Percentiles rank a stretch among this genome's conserved stretches.
Evolutionary conservation across 2,329 filamentous ascomycete species (phyloP).

Genomic region (Macroventuria anomochaeta): DNA sequence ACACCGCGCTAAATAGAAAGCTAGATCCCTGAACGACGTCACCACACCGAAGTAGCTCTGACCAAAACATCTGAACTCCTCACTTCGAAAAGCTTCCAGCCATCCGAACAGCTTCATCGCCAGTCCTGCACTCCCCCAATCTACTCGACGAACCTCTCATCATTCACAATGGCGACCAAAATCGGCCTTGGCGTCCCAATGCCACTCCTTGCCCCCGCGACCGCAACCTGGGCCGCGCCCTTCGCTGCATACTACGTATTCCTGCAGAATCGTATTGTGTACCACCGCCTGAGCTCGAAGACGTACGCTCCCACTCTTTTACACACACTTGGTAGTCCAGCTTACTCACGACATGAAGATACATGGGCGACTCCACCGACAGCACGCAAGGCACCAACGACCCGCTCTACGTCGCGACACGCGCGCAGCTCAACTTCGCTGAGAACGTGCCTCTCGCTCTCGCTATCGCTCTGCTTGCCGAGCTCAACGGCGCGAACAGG

Average conservation of each 20-base stretch:
- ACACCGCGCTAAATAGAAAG: conserved; percentile 13
- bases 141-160: too few species aligned
- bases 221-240: conserved; percentile 50
- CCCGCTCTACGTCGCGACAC: conserved; percentile 46
- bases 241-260: conserved; percentile 53
- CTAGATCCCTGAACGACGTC: conserved; percentile 23
- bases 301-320: conserved; percentile 13
- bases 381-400: conserved; percentile 24
- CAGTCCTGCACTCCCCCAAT: too few species aligned
- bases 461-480: conserved; percentile 49
- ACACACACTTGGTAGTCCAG: not conserved
- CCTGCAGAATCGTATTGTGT: conserved; percentile 50
- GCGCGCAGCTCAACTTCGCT: conserved; percentile 52
- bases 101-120: not conserved
- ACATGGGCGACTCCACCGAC: conserved; percentile 36
- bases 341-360: conserved; percentile 4
- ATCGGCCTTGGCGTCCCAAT: conserved; percentile 44
- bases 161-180: conserved; percentile 33
- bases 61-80: conserved; percentile 3
- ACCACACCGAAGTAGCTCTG: conserved; percentile 10
- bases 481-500: conserved; percentile 54
- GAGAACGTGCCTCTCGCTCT: conserved; percentile 55
- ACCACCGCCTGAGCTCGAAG: conserved; percentile 42
- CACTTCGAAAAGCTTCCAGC: not conserved
- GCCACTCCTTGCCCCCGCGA: conserved; percentile 44